Evolutionary conservation across 768 basidiomycete genomes (phyloP), one percentile per base, ranked within the genome.

Genomic region (Pholiota molesta): DNA sequence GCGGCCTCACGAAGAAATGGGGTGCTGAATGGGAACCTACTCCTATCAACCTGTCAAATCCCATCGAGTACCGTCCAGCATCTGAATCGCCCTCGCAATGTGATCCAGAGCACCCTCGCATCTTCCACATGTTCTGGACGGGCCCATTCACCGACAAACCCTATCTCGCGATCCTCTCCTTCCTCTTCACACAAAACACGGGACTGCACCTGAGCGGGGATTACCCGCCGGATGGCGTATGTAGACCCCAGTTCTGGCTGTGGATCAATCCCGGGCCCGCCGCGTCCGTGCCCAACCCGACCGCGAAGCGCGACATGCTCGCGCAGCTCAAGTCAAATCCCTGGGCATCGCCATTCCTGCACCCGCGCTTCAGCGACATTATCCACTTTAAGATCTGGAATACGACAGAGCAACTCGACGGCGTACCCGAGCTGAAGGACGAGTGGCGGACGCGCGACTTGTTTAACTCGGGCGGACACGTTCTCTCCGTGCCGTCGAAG

Each of bases 61-160:
- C 86, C 5, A 72, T 83, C 14, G 74, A 78, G 33, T 86, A 91
- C 68, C 77, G 77, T 42, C 82, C 89, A 0, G 83, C 85, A 65
- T 81, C 86, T 21, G 82, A 83, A 57, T 81, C 86, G 42, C 73
- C 83, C 2, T 72, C 78, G 1, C 81, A 88, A 1, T 99, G 97
- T 75, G 94, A 97, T 69, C 83, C 89, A 0, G 89, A 93, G 66
- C 87, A 90, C 68, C 91, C 95, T 6, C 86, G 92, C 37, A 77
- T 98, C 33, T 99, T 97, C 81, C 97, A 99, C 76, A 97, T 98
- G 89, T 99, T 97, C 80, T 99, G 97, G 97, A 93, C 96, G 1
- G 97, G 97, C 0, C 90, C 94, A 0, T 98, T 99, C 80, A 97
- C 95, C 9, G 97, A 99, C 81, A 98, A 98, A 74, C 97, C 97